Base-by-base conservation (phyloP, 495 filamentous ascomycete species). In the Aspergillus bertholletiae region DNA sequence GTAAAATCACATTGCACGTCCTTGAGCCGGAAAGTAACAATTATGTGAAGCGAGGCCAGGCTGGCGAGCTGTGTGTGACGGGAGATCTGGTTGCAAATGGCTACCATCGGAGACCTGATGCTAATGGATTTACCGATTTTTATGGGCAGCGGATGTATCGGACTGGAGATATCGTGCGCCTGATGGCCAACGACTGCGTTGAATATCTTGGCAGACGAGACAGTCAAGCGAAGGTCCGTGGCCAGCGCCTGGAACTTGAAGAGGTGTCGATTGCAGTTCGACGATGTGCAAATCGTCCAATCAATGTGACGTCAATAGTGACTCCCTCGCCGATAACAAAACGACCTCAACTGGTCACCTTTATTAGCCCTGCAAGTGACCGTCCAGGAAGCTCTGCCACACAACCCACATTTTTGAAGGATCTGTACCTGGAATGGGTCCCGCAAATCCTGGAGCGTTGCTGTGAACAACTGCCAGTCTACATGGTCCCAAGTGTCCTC, bases 21-120 rank as follows among this genome's bases (percentile, higher is more conserved):
- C 62, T 92, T 3, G 71, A 75, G 12, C 83, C 81, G 1, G 78
- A 77, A 1, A 81, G 84, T 0, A 75, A 82, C 15, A 57, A 64
- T 3, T 82, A 85, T 1, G 85, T 89, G 3, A 69, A 88, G 9
- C 74, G 80, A 20, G 89, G 89, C 2, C 85, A 77, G 6, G 74
- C 90, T 26, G 89, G 89, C 22, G 89, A 94, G 62, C 81, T 94
- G 5, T 92, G 88, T 60, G 80, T 92, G 32, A 86, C 86, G 4
- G 89, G 89, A 2, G 85, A 82, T 54, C 72, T 94, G 2, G 88
- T 94, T 21, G 89, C 87, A 2, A 87, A 84, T 58, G 89, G 89
- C 0, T 94, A 94, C 64, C 73, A 90, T 22, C 88, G 88, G 28
- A 77, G 87, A 3, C 73, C 81, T 3, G 79, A 87, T 12, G 63